Base-by-base conservation (phyloP, 768 basidiomycete species). In the Leccinum sublutescens region DNA sequence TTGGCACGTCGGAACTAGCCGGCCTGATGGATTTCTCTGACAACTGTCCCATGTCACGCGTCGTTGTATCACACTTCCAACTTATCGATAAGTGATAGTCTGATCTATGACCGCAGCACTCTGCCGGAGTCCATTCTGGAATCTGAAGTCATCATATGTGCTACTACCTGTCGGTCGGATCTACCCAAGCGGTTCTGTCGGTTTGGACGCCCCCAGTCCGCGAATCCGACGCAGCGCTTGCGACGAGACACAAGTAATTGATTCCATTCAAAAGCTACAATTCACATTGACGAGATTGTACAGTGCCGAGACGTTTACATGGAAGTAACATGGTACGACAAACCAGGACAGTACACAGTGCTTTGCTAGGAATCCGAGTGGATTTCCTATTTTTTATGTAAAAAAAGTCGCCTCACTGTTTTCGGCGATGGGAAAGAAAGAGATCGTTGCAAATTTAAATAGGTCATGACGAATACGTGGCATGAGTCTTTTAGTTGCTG, bases 401-500 rank as follows among this genome's bases (percentile, higher is more conserved):
- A 34, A 34, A 40, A 43, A n/a, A 5, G 17, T n/a, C 38, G 8
- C 38, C 8, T 40, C 38, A n/a, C 38, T 40, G 15, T 10, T n/a
- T 40, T 40, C 9, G 17, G 38, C 17, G 38, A 40, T 40, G 43
- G 40, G n/a, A 43, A 43, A 43, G 9, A 43, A 33, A 50, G 40
- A 54, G 23, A 36, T 54, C 60, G 17, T 53, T 34, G 49, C 17
- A 15, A 38, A 11, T 56, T 63, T 15, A 48, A 54, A 23, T 34
- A 6, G 4, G 38, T 53, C 47, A 27, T 38, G 17, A 52, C 31
- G 14, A 31, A 7, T 14, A 25, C 8, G 23, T 49, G 9, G 2
- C 40, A 11, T 9, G n/a, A 25, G 31, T 33, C 14, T 33, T 62
- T 59, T 36, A 59, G 23, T 47, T 49, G 21, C 53, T 54, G 1